Evolutionary conservation across 2,329 filamentous ascomycete species (phyloP).

Genomic region (Catunica adiposa): DNA sequence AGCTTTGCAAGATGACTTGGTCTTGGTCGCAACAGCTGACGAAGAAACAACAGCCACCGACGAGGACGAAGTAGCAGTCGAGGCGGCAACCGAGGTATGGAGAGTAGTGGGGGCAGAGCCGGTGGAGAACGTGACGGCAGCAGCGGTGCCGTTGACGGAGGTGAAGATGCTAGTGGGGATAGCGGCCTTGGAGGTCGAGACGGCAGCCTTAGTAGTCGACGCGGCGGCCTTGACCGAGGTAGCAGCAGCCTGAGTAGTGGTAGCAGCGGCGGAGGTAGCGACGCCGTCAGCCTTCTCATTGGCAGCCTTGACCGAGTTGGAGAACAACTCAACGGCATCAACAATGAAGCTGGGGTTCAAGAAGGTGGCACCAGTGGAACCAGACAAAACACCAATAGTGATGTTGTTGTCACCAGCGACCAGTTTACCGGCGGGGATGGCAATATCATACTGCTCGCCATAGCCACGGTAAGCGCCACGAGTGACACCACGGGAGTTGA

Average conservation of each 20-base stretch:
- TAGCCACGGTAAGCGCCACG: conserved; percentile 47
- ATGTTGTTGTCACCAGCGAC: conserved; percentile 47
- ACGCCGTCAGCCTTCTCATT: background rate
- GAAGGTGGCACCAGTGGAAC: conserved; percentile 37
- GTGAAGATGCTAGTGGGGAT: background rate
- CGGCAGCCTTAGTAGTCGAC: too few species aligned
- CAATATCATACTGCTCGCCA: conserved; percentile 47
- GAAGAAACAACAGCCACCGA: background rate
- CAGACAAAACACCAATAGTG: conserved; percentile 40
- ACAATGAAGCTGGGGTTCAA: conserved; percentile 37
- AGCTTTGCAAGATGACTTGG: conserved; percentile 9
- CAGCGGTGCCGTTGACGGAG: background rate
- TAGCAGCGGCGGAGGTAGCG: background rate
- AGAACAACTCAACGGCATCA: conserved; percentile 15
- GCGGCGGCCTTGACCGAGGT: background rate
- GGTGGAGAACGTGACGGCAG: background rate
- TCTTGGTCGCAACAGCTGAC: background rate
- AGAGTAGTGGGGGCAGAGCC: background rate
- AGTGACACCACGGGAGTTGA: conserved; percentile 48
- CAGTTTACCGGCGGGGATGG: conserved; percentile 42
- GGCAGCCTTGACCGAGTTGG: background rate
- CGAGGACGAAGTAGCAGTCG: background rate
- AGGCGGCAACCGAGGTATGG: background rate
- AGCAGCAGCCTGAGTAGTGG: background rate
- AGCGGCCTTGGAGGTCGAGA: too few species aligned